Evolutionary conservation across 148 eudicot genomes (phyloP).

Genomic region (Rhododendron kiyosumense): DNA sequence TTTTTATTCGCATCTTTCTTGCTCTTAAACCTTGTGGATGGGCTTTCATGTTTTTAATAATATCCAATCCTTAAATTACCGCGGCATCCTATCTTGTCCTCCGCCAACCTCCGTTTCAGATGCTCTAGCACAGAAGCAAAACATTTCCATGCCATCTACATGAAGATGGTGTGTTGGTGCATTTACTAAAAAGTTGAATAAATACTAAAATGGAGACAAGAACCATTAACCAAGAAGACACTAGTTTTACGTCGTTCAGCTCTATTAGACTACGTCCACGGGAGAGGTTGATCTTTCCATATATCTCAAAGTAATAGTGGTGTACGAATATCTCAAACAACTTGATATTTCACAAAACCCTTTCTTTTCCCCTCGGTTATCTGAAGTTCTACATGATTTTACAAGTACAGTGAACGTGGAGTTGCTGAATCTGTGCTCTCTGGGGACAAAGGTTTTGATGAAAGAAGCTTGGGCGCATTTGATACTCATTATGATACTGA

Average conservation of each 20-base stretch:
- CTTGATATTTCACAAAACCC: not conserved
- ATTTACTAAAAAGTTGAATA: not conserved
- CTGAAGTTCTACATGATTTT: slow-evolving; percentile 16
- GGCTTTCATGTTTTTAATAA: not conserved
- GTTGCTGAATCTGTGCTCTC: slow-evolving; percentile 49
- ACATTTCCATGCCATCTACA: not conserved
- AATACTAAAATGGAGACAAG: not conserved
- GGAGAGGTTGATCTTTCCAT: not conserved
- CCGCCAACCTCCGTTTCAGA: not conserved
- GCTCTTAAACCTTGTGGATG: not conserved
- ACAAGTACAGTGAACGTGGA: slow-evolving; percentile 49
- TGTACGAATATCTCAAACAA: not conserved
- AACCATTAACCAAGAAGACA: not conserved
- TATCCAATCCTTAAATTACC: not conserved
- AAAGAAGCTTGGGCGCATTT: slow-evolving; percentile 59
- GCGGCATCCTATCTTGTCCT: not conserved
- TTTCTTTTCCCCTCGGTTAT: not conserved
- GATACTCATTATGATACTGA: slow-evolving; percentile 58
- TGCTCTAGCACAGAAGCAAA: not conserved
- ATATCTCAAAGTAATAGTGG: not conserved
- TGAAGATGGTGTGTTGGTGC: not conserved
- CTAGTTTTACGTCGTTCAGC: not conserved
- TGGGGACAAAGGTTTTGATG: slow-evolving; percentile 59
- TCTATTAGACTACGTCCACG: not conserved
- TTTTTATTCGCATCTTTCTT: not conserved